Percentiles rank a stretch among this genome's conserved stretches.
phyloP scores from a whole-genome alignment of 1,284 basidiomycete genomes.

The Puccinia triticina region DNA sequence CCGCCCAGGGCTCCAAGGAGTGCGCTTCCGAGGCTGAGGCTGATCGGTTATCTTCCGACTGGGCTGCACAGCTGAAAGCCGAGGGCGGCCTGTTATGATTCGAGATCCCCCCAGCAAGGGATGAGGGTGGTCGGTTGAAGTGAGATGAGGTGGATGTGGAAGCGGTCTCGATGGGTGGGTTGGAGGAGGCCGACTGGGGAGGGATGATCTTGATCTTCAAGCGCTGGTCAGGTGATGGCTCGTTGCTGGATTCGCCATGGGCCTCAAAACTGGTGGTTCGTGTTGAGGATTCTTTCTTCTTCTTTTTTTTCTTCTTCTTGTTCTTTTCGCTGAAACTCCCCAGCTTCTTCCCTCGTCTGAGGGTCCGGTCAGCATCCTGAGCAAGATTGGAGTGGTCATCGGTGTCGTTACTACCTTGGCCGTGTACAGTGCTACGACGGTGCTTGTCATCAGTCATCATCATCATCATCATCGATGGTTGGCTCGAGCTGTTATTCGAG shows the following conservation, averaged over 20 bases:
- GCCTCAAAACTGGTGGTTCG: background rate
- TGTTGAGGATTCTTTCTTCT: constrained; percentile 11
- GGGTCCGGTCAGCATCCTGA: background rate
- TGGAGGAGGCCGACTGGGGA: constrained; percentile 2
- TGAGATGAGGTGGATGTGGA: constrained; percentile 12
- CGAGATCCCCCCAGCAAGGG: background rate
- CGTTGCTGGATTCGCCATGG: background rate
- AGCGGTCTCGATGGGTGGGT: background rate
- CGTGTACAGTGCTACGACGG: background rate
- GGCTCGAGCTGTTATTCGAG: background rate
- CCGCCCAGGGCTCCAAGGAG: constrained; percentile 35
- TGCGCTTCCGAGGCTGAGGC: constrained; percentile 4
- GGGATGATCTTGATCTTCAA: constrained; percentile 44
- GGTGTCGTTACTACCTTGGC: constrained; percentile 1
- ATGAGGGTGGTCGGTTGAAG: constrained; percentile 13
- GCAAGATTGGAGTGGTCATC: background rate
- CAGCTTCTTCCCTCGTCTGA: constrained; percentile 19
- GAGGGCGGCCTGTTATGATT: constrained; percentile 17
- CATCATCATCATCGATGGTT: background rate
- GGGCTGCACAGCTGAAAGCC: background rate
- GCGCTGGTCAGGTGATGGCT: constrained; percentile 1
- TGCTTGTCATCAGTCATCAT: background rate
- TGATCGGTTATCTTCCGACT: constrained; percentile 28
- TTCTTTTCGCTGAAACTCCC: constrained; percentile 19
- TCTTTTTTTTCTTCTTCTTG: constrained; percentile 30